Percentiles rank a stretch among this genome's conserved stretches.
Evolutionary conservation across 495 filamentous ascomycete species (phyloP).

Genomic region (Penicillium silybi): DNA sequence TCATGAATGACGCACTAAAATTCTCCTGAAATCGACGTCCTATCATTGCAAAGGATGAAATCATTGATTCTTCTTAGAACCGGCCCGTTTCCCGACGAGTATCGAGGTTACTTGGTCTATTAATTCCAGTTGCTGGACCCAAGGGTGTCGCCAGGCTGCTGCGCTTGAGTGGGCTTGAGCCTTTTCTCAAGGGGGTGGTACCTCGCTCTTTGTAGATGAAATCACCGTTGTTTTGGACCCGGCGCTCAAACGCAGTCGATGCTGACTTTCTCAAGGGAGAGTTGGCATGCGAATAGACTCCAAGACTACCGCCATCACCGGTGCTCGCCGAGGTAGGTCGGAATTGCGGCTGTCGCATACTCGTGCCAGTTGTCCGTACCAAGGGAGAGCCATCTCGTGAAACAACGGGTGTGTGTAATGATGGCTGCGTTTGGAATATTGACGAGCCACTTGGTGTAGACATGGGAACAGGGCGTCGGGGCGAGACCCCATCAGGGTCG

Average conservation of each 20-base stretch:
- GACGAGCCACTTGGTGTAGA: slow-evolving; percentile 27
- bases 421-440: slow-evolving; percentile 21
- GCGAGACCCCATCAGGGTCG: slow-evolving; percentile 60
- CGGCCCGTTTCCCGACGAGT: slow-evolving; percentile 37
- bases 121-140: slow-evolving; percentile 26
- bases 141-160: slow-evolving; percentile 38
- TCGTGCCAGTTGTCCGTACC: slow-evolving; percentile 35
- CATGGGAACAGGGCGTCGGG: slow-evolving; percentile 22
- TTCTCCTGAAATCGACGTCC: neutral
- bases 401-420: slow-evolving; percentile 41
- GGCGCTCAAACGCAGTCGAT: slow-evolving; percentile 41
- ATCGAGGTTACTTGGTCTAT: slow-evolving; percentile 19
- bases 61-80: slow-evolving; percentile 25
- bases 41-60: slow-evolving; percentile 4
- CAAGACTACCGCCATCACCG: slow-evolving; percentile 75
- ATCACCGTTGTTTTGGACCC: slow-evolving; percentile 33
- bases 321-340: slow-evolving; percentile 36
- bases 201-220: slow-evolving; percentile 41
- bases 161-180: slow-evolving; percentile 41
- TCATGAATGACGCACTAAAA: slow-evolving; percentile 3
- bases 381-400: slow-evolving; percentile 52
- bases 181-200: slow-evolving; percentile 32
- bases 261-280: slow-evolving; percentile 70
- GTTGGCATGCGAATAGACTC: slow-evolving; percentile 73
- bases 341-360: slow-evolving; percentile 58